A percentile compares a stretch with the other conserved stretches of the same genome.
phyloP scores from a whole-genome alignment of 441 rosid genomes.

The Croton laevigatus region DNA sequence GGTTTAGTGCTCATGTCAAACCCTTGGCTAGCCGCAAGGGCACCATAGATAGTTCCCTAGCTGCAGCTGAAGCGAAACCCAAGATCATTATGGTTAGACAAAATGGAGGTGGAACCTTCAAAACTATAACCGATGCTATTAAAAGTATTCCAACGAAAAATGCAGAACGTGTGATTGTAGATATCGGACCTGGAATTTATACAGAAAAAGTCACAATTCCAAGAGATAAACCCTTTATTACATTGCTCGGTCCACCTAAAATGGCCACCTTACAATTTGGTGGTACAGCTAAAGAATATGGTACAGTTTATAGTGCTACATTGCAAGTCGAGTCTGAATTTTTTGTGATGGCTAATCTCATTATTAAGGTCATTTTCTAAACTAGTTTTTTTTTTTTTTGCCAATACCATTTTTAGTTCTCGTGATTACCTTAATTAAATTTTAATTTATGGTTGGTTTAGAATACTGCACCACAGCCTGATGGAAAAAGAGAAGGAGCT shows the following conservation, averaged over 20 bases:
- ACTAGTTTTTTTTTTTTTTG: not conserved
- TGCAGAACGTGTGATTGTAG: constrained; percentile 32
- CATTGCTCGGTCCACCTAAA: constrained; percentile 31
- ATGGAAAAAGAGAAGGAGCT: constrained; percentile 38
- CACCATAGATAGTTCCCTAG: constrained; percentile 33
- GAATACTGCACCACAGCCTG: constrained; percentile 63
- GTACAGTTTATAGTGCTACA: constrained; percentile 70
- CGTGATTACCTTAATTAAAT: not conserved
- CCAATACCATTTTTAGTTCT: no score
- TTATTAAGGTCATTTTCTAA: constrained; percentile 33
- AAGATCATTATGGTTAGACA: constrained; percentile 33
- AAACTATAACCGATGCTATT: constrained; percentile 39
- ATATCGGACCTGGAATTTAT: constrained; percentile 35
- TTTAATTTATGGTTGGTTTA: constrained; percentile 17
- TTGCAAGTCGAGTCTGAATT: constrained; percentile 45
- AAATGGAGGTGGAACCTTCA: constrained; percentile 41
- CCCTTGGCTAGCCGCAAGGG: constrained; percentile 19
- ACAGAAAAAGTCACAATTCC: constrained; percentile 39
- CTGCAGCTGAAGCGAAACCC: constrained; percentile 25
- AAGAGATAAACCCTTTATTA: constrained; percentile 32
- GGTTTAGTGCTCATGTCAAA: not conserved
- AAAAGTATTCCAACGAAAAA: constrained; percentile 28
- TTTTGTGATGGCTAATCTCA: constrained; percentile 49
- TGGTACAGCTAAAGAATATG: constrained; percentile 47
- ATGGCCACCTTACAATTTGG: constrained; percentile 39